These are phyloP conservation scores for Colletotrichum spinosum DNA, from an alignment of 2,329 filamentous ascomycete genomes.

Conservation along the genomic window DNA sequence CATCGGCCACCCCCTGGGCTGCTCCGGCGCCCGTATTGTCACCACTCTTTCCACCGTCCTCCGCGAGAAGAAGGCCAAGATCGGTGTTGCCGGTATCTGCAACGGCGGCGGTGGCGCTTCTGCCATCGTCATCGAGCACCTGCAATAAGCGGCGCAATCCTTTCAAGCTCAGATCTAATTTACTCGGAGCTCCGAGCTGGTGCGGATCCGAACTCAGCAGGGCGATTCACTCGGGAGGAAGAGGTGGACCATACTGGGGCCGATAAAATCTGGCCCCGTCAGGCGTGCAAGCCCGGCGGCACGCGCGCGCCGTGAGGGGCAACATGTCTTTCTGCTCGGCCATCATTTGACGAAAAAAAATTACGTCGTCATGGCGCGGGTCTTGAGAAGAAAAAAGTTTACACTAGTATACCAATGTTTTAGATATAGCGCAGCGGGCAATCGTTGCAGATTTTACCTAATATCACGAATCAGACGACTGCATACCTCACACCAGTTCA, in stretches of 20 bases:
- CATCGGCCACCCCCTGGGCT: slow-evolving; percentile 93
- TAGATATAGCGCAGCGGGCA: slow-evolving; percentile 34
- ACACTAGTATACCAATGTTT: slow-evolving; percentile 31
- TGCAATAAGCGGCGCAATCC: slow-evolving; percentile 58
- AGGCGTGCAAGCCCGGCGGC: slow-evolving; percentile 4
- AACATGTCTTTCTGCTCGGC: neutral
- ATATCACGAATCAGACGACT: slow-evolving; percentile 33
- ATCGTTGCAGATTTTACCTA: slow-evolving; percentile 35
- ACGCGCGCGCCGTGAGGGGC: neutral
- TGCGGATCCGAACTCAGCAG: slow-evolving; percentile 14
- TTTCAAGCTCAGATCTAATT: slow-evolving; percentile 5
- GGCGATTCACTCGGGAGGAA: slow-evolving; percentile 13
- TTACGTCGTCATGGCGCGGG: slow-evolving; percentile 11
- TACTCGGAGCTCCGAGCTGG: slow-evolving; percentile 27
- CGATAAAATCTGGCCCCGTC: slow-evolving; percentile 4
- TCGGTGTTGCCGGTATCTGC: slow-evolving; percentile 95
- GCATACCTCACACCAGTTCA: neutral
- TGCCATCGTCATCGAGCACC: slow-evolving; percentile 87
- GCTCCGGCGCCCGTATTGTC: slow-evolving; percentile 92
- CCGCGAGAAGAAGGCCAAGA: slow-evolving; percentile 90
- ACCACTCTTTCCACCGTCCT: slow-evolving; percentile 91
- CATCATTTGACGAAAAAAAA: slow-evolving; percentile 17
- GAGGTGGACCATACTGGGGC: slow-evolving; percentile 5
- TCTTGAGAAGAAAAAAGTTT: slow-evolving; percentile 11
- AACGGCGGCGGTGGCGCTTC: slow-evolving; percentile 97